phyloP scores from a whole-genome alignment of 192 early-diverging fungal genomes.

The Thamnidium elegans region DNA sequence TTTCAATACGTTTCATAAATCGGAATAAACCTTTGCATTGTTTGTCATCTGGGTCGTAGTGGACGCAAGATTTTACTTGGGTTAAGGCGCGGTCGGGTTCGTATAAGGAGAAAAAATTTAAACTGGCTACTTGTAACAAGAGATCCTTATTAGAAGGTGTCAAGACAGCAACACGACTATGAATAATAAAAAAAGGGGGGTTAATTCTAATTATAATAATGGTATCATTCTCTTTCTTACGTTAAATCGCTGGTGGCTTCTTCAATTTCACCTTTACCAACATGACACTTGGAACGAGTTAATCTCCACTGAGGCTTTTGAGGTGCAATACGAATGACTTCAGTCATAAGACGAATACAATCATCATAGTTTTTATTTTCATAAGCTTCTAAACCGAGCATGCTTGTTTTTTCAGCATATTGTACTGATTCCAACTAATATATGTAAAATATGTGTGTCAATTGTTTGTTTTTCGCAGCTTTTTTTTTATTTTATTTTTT shows the following conservation, averaged over 20 bases:
- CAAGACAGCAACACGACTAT: conserved; percentile 67
- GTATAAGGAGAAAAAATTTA: conserved; percentile 68
- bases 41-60: conserved; percentile 89
- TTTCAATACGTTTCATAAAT: conserved; percentile 72
- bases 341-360: conserved; percentile 48
- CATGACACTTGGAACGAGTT: conserved; percentile 71
- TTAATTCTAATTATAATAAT: no score
- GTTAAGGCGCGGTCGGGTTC: conserved; percentile 67
- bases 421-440: conserved; percentile 38
- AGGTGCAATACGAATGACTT: conserved; percentile 55
- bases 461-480: conserved; percentile 29
- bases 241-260: conserved; percentile 79
- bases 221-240: no score
- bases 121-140: conserved; percentile 61
- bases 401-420: conserved; percentile 41
- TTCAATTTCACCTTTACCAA: conserved; percentile 72
- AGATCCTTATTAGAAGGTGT: conserved; percentile 61
- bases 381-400: conserved; percentile 40
- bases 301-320: conserved; percentile 54
- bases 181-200: background rate
- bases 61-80: conserved; percentile 80
- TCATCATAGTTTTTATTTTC: conserved; percentile 48
- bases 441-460: conserved; percentile 39
- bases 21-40: conserved; percentile 75
- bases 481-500: no score